These are phyloP conservation scores for Aspergillus oerlinghausenensis DNA, from an alignment of 2,329 filamentous ascomycete species.

Conservation along the genomic window DNA sequence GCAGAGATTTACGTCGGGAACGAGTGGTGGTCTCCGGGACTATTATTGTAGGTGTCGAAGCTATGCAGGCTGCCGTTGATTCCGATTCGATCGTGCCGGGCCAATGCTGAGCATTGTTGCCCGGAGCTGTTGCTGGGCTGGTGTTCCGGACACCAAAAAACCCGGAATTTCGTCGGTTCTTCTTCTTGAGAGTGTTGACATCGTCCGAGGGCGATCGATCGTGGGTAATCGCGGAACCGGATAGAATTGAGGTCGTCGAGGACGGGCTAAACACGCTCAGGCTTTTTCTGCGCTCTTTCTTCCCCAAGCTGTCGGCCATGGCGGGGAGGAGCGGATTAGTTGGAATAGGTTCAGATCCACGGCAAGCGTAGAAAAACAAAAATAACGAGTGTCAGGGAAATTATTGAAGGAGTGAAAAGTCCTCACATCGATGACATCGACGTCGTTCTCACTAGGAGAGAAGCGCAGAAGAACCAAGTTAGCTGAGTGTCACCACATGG, in stretches of 20 bases:
- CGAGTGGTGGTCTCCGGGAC: slow-evolving; percentile 27
- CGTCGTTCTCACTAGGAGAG: slow-evolving; percentile 24
- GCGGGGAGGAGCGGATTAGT: slow-evolving; percentile 12
- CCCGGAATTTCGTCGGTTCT: slow-evolving; percentile 34
- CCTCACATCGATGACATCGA: slow-evolving; percentile 29
- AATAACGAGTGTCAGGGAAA: neutral
- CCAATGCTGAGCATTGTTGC: slow-evolving; percentile 20
- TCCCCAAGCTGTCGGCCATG: slow-evolving; percentile 29
- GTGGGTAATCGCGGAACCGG: slow-evolving; percentile 21
- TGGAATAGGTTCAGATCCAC: neutral
- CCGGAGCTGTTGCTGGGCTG: slow-evolving; percentile 20
- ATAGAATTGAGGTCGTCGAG: slow-evolving; percentile 18
- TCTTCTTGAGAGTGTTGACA: slow-evolving; percentile 29
- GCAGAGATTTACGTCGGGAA: slow-evolving; percentile 40
- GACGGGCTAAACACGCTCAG: slow-evolving; percentile 30
- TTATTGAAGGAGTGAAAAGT: slow-evolving; percentile 3
- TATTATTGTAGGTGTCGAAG: slow-evolving; percentile 17
- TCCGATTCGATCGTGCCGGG: slow-evolving; percentile 28
- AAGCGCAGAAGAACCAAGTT: slow-evolving; percentile 7
- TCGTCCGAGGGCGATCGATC: slow-evolving; percentile 37
- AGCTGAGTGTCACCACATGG: slow-evolving; percentile 9
- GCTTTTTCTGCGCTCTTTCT: slow-evolving; percentile 35
- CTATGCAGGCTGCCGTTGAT: slow-evolving; percentile 14
- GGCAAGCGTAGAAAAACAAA: neutral
- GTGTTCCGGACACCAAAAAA: slow-evolving; percentile 32